Base-by-base conservation (phyloP, 345 rosid species). In the Populus ilicifolia region DNA sequence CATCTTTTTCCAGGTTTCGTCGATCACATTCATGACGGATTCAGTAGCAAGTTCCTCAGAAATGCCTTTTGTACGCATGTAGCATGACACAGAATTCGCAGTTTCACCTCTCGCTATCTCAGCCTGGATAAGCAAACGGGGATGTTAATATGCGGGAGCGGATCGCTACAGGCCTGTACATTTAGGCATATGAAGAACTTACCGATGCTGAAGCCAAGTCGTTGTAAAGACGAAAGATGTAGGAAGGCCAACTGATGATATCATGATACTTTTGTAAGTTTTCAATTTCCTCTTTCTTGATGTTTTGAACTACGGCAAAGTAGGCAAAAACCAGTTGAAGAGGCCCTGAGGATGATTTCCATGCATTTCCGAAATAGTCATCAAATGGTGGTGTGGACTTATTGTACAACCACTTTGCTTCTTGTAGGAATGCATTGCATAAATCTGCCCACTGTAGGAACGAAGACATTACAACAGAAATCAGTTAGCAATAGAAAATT, bases 201-300 rank as follows among this genome's bases (percentile, higher is more conserved):
- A 85, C 92, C 77, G 79, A 73, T 65, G 87, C 85, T 23, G 90
- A 77, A 2, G 35, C 85, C 13, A 86, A 68, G 30, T 88, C 90
- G 21, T 86, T 84, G 73, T 75, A 79, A 6, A 88, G 84, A 25
- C 89, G 80, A 71, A 85, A 85, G 64, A 89, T 76, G 5, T 36
- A 13, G 30, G 89, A 76, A 0, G 91, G 80, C 80, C 77, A 77
- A 2, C 84, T 85, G 46, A 89, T 16, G 13, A 88, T 48, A 36
- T 81, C 72, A 8, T 81, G 79, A 79, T 82, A 73, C 0, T 78
- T 69, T 41, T 76, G 41, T n/a, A 86, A 76, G 33, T 66, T 27
- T 2, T 79, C 74, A 10, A 82, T 39, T n/a, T 50, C 84, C 20
- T 85, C 48, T 8, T 69, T 54, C 18, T 73, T 61, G n/a, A 75